These are phyloP conservation scores for Aspergillus neotritici DNA, from an alignment of 2,329 filamentous ascomycete genomes.

Conservation along the genomic window DNA sequence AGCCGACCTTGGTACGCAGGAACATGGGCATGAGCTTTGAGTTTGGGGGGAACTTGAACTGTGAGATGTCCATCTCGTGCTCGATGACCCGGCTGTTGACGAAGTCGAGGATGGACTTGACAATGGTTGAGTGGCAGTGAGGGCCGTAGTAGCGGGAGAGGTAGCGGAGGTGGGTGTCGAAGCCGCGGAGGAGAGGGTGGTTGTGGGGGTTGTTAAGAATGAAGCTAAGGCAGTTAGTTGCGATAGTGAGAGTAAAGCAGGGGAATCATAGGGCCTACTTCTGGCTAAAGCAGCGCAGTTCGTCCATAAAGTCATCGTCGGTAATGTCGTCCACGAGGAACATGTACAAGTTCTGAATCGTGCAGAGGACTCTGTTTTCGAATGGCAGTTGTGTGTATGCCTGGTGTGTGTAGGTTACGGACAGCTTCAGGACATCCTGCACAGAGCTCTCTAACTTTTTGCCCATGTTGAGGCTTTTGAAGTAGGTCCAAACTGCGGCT, in stretches of 20 bases:
- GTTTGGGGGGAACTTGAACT: conserved; percentile 2
- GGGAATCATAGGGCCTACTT: conserved; percentile 7
- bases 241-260: too few species aligned
- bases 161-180: neutral
- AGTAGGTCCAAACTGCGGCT: conserved; percentile 7
- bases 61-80: too few species aligned
- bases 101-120: conserved; percentile 1
- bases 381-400: conserved; percentile 8
- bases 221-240: too few species aligned
- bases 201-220: too few species aligned
- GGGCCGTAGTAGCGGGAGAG: conserved; percentile 8
- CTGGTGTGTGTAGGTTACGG: conserved; percentile 5
- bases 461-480: conserved; percentile 6
- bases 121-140: conserved; percentile 10
- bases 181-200: too few species aligned
- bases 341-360: conserved; percentile 11
- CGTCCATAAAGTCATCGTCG: conserved; percentile 4
- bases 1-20: conserved; percentile 10
- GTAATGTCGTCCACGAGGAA: conserved; percentile 13
- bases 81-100: too few species aligned
- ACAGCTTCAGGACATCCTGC: conserved; percentile 6
- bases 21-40: conserved; percentile 12
- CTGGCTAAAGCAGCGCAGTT: conserved; percentile 8
- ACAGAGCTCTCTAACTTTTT: conserved; percentile 2
- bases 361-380: conserved; percentile 7